Base-by-base conservation (phyloP, 306 rosid genomes). In the Chamaecrista fasciculata region DNA sequence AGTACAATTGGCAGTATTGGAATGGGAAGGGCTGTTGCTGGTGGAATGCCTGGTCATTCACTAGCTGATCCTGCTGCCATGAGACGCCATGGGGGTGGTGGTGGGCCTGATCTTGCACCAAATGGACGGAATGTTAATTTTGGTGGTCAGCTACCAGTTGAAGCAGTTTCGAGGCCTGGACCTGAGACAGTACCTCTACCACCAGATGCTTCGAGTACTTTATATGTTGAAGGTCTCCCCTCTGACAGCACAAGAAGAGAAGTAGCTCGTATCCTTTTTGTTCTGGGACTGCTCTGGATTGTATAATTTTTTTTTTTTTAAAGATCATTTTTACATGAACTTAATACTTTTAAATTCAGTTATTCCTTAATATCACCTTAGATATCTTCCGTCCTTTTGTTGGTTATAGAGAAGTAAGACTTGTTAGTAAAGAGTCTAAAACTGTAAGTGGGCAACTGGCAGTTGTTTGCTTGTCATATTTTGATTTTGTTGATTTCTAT, bases 311-410 rank as follows among this genome's bases (percentile, higher is more conserved):
- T 6, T 25, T 46, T 67, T 39, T n/a, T n/a, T n/a, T n/a, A n/a
- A n/a, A n/a, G 21, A 49, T 79, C 65, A 40, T 36, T 69, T 11
- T 49, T 29, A 74, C 49, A 19, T 34, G 33, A 60, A 60, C 15
- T 18, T n/a, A 21, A 31, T 53, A 63, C 6, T 56, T 50, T 62
- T 51, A 48, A 20, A 28, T 26, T 47, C 40, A 12, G n/a, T 49
- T 58, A 47, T 62, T 78, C 85, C 89, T 80, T 85, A 23, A 78
- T 71, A 11, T 31, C 1, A 2, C 20, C 62, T 25, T 55, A 92
- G 98, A 89, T 81, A 89, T 92, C 70, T 92, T 92, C 67, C 96
- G 96, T 29, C 98, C 98, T 53, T 92, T 92, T 86, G 95, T 89
- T 69, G 98, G 98, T 55, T 92, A 92, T 63, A 87, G 91, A 82